Evolutionary conservation across 805 yeast genomes (phyloP).

Genomic region (Pichia eremophila): DNA sequence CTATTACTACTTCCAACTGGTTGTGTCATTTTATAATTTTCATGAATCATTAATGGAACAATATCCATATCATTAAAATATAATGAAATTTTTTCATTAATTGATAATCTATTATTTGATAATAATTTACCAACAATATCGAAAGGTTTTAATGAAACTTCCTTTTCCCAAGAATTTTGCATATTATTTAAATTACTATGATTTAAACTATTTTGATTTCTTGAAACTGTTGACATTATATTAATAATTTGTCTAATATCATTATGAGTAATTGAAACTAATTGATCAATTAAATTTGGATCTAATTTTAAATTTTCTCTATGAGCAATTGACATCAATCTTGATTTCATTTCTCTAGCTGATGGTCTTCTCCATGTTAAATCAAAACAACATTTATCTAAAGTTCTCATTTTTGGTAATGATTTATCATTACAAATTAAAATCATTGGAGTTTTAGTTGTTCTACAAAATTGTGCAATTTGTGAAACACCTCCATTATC

Average conservation of each 20-base stretch:
- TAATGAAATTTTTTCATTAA: constrained; percentile 77
- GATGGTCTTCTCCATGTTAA: constrained; percentile 84
- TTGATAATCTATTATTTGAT: constrained; percentile 45
- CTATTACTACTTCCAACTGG: constrained; percentile 34
- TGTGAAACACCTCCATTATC: constrained; percentile 98
- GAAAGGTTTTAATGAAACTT: constrained; percentile 83
- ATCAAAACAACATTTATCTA: constrained; percentile 74
- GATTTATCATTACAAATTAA: constrained; percentile 89
- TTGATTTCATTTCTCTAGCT: constrained; percentile 67
- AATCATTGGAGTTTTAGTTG: constrained; percentile 83
- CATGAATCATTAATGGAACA: constrained; percentile 93
- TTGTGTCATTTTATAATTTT: constrained; percentile 66
- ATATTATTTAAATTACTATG: constrained; percentile 55
- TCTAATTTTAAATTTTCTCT: constrained; percentile 77
- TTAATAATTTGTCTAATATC: constrained; percentile 94
- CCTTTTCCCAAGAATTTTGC: constrained; percentile 74
- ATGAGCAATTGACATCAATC: constrained; percentile 84
- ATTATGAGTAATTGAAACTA: constrained; percentile 76
- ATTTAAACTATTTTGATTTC: constrained; percentile 56
- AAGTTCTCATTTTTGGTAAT: constrained; percentile 92
- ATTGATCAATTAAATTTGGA: constrained; percentile 69
- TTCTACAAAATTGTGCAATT: constrained; percentile 75
- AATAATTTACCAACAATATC: constrained; percentile 71
- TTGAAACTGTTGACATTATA: constrained; percentile 73
- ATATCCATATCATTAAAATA: constrained; percentile 93